These are phyloP conservation scores for Stachybotrys chlorohalonatus DNA, from an alignment of 2,329 filamentous ascomycete genomes.

Conservation along the genomic window DNA sequence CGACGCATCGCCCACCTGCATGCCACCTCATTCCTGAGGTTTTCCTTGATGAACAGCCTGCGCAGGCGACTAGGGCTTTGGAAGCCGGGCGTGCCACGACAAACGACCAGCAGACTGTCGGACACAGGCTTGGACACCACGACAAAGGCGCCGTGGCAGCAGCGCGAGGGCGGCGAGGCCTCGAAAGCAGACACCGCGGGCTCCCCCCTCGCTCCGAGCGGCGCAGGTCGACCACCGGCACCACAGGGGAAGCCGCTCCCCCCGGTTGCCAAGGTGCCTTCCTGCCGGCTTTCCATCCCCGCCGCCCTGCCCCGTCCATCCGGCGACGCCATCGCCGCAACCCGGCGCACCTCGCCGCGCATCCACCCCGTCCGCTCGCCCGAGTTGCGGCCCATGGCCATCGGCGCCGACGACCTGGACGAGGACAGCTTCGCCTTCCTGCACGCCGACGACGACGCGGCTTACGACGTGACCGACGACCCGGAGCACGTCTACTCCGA, in stretches of 20 bases:
- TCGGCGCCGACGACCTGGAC: slow-evolving; percentile 21
- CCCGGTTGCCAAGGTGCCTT: slow-evolving; percentile 9
- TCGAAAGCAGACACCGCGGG: slow-evolving; percentile 1
- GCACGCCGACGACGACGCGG: slow-evolving; percentile 33
- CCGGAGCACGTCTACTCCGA: slow-evolving; percentile 45
- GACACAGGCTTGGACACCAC: slow-evolving; percentile 2
- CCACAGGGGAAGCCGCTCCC: slow-evolving; percentile 3
- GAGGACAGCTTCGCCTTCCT: slow-evolving; percentile 43
- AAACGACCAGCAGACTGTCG: too few relatives aligned
- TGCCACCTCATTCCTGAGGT: slow-evolving; percentile 48
- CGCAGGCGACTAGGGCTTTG: slow-evolving; percentile 31
- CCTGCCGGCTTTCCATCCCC: slow-evolving; percentile 17
- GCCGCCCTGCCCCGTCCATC: slow-evolving; percentile 17
- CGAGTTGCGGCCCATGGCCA: slow-evolving; percentile 18
- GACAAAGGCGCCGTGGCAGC: slow-evolving; percentile 11
- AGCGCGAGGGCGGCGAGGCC: slow-evolving; percentile 6
- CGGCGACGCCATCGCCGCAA: slow-evolving; percentile 13
- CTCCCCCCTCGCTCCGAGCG: slow-evolving; percentile 2
- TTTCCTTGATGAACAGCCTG: slow-evolving; percentile 56
- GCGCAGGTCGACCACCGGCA: too few relatives aligned
- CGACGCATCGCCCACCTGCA: slow-evolving; percentile 33
- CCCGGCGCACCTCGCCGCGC: slow-evolving; percentile 17
- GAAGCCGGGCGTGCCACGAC: slow-evolving; percentile 17
- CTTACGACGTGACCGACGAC: slow-evolving; percentile 32
- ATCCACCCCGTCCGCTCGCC: slow-evolving; percentile 24